A percentile compares a stretch with the other conserved stretches of the same genome.
Conservation (phyloP, 805 yeast species). For the Candida mattraensis region DNA sequence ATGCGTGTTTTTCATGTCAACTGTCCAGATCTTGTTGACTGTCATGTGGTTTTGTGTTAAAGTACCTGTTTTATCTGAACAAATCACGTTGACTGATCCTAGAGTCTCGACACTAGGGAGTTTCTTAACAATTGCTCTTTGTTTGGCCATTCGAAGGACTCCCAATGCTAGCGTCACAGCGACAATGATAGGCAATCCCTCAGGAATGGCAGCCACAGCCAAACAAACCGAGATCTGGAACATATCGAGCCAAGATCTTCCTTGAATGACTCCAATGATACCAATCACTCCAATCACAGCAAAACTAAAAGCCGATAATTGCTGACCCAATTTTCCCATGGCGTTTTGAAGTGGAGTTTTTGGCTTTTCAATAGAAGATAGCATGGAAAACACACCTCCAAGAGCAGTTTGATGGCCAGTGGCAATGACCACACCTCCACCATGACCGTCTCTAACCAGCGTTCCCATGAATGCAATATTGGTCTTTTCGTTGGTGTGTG, state of each 20-base stretch:
- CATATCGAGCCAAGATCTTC: conserved; percentile 96
- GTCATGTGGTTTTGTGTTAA: conserved; percentile 91
- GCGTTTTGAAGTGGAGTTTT: conserved; percentile 94
- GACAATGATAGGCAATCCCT: conserved; percentile 96
- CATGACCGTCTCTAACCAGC: conserved; percentile 93
- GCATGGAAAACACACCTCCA: conserved; percentile 94
- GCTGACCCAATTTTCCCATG: conserved; percentile 95
- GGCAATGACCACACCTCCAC: conserved; percentile 88
- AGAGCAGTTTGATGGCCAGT: conserved; percentile 89
- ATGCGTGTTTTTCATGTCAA: conserved; percentile 49
- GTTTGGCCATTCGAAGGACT: conserved; percentile 92
- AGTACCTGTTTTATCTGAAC: conserved; percentile 91
- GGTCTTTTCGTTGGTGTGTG: conserved; percentile 54
- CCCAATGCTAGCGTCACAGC: conserved; percentile 97
- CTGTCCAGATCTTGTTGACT: conserved; percentile 78
- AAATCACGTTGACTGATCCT: conserved; percentile 91
- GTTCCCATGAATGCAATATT: conserved; percentile 97
- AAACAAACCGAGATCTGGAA: conserved; percentile 95
- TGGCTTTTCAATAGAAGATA: conserved; percentile 93
- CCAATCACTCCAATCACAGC: conserved; percentile 90
- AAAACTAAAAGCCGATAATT: conserved; percentile 81
- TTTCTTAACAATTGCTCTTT: conserved; percentile 91
- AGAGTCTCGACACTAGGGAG: conserved; percentile 94
- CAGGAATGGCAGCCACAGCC: conserved; percentile 99
- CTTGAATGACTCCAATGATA: conserved; percentile 84